Evolutionary conservation across 345 rosid species (phyloP).

Genomic region (Angophora floribunda): DNA sequence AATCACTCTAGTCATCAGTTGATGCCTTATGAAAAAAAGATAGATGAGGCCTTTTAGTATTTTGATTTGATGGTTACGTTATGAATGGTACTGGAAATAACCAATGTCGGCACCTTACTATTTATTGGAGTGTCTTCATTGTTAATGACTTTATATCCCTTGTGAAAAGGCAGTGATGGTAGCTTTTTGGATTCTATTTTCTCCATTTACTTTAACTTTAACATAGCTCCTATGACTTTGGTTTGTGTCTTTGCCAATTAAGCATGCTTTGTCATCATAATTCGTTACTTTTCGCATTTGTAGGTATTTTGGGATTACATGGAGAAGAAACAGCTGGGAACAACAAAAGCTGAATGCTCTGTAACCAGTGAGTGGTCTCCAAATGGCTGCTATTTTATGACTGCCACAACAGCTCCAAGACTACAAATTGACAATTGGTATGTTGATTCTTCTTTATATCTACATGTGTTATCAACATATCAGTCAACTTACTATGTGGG

Average conservation of each 20-base stretch:
- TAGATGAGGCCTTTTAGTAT: background rate
- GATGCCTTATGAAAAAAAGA: background rate
- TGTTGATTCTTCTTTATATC: constrained; percentile 7
- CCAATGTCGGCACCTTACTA: background rate
- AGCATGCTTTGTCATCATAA: background rate
- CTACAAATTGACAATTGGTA: constrained; percentile 94
- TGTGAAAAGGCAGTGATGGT: background rate
- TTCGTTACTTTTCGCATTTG: background rate
- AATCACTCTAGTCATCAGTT: background rate
- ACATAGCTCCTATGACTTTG: background rate
- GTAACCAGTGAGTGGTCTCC: constrained; percentile 94
- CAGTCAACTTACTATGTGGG: background rate
- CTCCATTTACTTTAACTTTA: background rate
- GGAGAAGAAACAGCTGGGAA: constrained; percentile 56
- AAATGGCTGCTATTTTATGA: constrained; percentile 82
- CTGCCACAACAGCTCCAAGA: constrained; percentile 97
- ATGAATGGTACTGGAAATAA: background rate
- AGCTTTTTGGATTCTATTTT: background rate
- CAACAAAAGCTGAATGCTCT: constrained; percentile 83
- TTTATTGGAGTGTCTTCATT: background rate
- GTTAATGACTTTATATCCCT: background rate
- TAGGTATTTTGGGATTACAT: constrained; percentile 90
- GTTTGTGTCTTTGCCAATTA: background rate
- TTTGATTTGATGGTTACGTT: background rate
- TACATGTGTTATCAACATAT: background rate